Base-by-base conservation (phyloP, 164 flowering plant species). In the Umbilicus rupestris region DNA sequence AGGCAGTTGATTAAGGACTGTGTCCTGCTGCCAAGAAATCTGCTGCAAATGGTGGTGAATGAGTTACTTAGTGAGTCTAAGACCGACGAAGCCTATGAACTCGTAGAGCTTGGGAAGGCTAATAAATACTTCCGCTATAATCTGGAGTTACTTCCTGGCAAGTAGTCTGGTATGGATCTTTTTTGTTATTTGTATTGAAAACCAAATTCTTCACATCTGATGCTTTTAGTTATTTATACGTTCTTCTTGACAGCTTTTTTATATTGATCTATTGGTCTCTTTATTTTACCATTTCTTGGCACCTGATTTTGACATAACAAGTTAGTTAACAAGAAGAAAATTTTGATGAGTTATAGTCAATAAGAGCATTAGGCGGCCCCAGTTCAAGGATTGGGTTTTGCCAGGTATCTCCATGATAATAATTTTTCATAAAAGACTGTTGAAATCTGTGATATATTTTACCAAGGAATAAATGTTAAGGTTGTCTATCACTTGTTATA, bases 91-190 rank as follows among this genome's bases (percentile, higher is more conserved):
- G 66, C 66, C 11, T 39, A 10, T 31, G 33, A 28, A n/a, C 52
- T 65, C 4, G 16, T 45, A 24, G 67, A 46, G 57, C 67, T 65
- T 19, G 67, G 57, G 26, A 66, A 47, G 63, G 26, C 39, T 26
- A 67, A 67, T 67, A 67, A 67, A 20, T 55, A 67, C 31, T 67
- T 20, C 14, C 20, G 35, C 31, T 67, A 17, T 67, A 12, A 14
- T 33, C 63, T 55, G 69, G 60, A 67, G 60, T 22, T 52, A 59
- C 68, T 31, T 22, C 26, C 31, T 37, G 31, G 35, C 29, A 10
- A 33, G 60, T 49, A 49, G 63, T 28, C 60, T 22, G 28, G 57
- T 22, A 28, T 7, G 57, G 28, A 50, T 50, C 14, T n/a, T 9
- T 26, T 55, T 5, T 55, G 17, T 3, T 55, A 33, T 9, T 2